Base-by-base conservation (phyloP, 1,284 basidiomycete species). In the Microbotryum silenes-acaulis region DNA sequence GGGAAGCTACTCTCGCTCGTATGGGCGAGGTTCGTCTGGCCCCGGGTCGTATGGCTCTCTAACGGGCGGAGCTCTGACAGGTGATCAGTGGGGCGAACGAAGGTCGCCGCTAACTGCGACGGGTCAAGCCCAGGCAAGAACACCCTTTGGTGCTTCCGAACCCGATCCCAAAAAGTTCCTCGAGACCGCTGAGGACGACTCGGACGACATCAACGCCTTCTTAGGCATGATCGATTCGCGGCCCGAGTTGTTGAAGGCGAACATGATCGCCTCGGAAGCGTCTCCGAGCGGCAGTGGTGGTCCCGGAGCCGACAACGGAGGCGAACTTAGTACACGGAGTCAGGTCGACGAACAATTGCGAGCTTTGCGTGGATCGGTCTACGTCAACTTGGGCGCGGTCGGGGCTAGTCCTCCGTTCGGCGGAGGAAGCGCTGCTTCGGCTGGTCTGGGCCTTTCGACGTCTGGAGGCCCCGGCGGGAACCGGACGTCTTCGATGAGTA, bases 171-270 rank as follows among this genome's bases (percentile, higher is more conserved):
- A 58, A 21, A 33, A 57, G 14, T 68, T 68, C 49, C 4, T 64
- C 4, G 27, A 62, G 33, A 54, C 51, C 23, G 60, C 61, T 8
- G 62, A 54, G 3, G 61, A 61, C 16, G 71, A 72, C 29, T 56
- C 60, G 47, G 70, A 62, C 27, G 70, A 69, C 25, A 71, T 72
- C 58, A 60, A 66, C 44, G 56, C 54, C 16, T 72, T 72, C 61
- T 48, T 72, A 9, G 59, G 60, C 0, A 25, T 71, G 61, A 64
- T 72, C 37, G 71, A 71, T 46, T 59, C 64, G 37, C 62, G 61
- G n/a, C 69, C 70, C 3, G 62, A 65, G 50, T 45, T 71, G 31
- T n/a, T 50, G 21, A 50, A 50, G 48, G 16, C 23, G 21, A 23
- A 20, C 23, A 50, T 16, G 29, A 49, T n/a, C 56, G 54, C 33